These are phyloP conservation scores for Pseudocohnilembus persalinus DNA, from an alignment of 169 alveolate genomes.

Conservation along the genomic window DNA sequence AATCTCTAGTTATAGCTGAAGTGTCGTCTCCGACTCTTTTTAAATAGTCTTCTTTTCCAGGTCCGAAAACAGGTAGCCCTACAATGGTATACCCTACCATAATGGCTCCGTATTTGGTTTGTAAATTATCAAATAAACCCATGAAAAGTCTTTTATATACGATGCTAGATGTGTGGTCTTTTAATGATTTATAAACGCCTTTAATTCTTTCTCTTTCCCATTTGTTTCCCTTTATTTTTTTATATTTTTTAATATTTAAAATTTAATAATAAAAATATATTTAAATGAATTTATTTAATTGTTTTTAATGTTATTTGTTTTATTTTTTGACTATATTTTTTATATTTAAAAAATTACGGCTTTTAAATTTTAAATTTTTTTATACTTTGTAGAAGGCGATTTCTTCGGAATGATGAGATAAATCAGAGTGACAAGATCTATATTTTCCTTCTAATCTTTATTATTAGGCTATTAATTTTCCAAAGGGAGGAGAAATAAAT, in stretches of 20 bases:
- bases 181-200: conserved; percentile 42
- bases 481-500: conserved; percentile 82
- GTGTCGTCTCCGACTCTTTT: conserved; percentile 56
- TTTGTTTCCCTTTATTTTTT: conserved; percentile 45
- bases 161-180: conserved; percentile 53
- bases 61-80: conserved; percentile 89
- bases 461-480: conserved; percentile 71
- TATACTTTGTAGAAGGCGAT: conserved; percentile 77
- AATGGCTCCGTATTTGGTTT: conserved; percentile 87
- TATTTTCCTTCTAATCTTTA: conserved; percentile 81
- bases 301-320: too few relatives aligned
- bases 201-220: conserved; percentile 72
- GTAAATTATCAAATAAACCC: conserved; percentile 87
- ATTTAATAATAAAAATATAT: too few relatives aligned
- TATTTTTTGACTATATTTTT: background rate
- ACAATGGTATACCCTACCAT: conserved; percentile 84
- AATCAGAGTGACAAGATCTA: conserved; percentile 73
- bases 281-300: too few relatives aligned
- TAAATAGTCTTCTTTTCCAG: conserved; percentile 57
- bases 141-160: conserved; percentile 61
- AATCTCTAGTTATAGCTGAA: conserved; percentile 79
- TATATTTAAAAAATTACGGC: background rate
- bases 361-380: background rate
- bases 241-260: background rate
- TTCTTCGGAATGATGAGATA: conserved; percentile 82